phyloP scores from a whole-genome alignment of 768 basidiomycete genomes.

The Lyophyllum shimeji region DNA sequence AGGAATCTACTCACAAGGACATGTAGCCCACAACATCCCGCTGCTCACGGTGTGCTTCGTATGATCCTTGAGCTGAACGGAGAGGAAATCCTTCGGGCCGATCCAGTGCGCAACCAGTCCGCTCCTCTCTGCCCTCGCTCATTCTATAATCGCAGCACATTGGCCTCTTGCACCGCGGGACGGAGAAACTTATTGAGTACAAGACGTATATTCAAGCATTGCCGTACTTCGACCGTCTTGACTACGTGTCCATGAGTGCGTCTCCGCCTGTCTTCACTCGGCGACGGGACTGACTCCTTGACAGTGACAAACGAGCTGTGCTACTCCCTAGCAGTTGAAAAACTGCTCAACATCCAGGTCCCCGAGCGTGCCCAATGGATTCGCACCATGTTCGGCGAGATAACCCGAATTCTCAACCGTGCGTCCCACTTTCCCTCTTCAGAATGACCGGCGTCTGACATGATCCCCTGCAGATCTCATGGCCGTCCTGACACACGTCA shows the following conservation, averaged over 20 bases:
- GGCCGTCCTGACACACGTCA: slow-evolving; percentile 93
- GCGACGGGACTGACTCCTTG: slow-evolving; percentile 8
- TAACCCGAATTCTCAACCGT: slow-evolving; percentile 95
- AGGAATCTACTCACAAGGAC: background rate
- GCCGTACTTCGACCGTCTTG: slow-evolving; percentile 97
- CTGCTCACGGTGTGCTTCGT: slow-evolving; percentile 96
- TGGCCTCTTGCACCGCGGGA: slow-evolving; percentile 94
- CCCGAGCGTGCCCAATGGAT: slow-evolving; percentile 99
- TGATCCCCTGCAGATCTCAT: slow-evolving; percentile 67
- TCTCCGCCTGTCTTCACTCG: slow-evolving; percentile 7
- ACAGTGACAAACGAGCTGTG: slow-evolving; percentile 99
- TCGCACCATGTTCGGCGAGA: slow-evolving; percentile 93
- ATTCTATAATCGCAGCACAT: slow-evolving; percentile 61
- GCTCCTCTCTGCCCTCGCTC: background rate
- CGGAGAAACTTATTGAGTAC: slow-evolving; percentile 98
- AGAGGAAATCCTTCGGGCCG: slow-evolving; percentile 88
- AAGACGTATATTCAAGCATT: slow-evolving; percentile 97
- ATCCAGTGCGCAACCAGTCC: slow-evolving; percentile 56
- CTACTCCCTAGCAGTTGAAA: slow-evolving; percentile 97
- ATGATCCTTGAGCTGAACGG: slow-evolving; percentile 98
- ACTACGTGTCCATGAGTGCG: slow-evolving; percentile 99
- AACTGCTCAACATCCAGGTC: slow-evolving; percentile 94
- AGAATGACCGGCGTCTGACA: background rate
- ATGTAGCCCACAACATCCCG: slow-evolving; percentile 91
- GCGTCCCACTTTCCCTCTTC: slow-evolving; percentile 25